Base-by-base conservation (phyloP, 1,284 basidiomycete genomes). In the Ganoderma lingzhi region DNA sequence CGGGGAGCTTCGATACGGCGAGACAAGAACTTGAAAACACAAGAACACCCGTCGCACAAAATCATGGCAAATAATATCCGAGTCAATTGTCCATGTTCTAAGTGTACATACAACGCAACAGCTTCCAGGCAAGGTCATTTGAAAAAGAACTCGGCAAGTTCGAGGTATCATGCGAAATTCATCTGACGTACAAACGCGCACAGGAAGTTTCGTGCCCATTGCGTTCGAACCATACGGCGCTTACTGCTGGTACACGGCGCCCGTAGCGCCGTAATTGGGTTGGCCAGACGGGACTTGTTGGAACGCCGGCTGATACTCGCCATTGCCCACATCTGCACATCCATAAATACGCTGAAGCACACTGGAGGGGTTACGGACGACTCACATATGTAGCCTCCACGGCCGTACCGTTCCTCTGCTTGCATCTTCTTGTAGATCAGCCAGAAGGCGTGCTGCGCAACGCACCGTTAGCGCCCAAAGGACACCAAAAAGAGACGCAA, bases 371-470 rank as follows among this genome's bases (percentile, higher is more conserved):
- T 15, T 19, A 17, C 4, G 30, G 28, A 62, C 15, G 48, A 82
- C 83, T 69, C 75, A 86, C 82, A 85, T 63, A 78, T 76, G 81
- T 85, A 89, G 44, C 86, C 85, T 37, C 84, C 84, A 8, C 77
- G 80, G 30, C 89, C 89, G 76, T 87, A 90, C 51, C 80, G 76
- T 77, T 90, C 88, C 74, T 90, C 88, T 0, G 89, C 89, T 73
- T 86, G 83, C 81, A 89, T 89, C 76, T 84, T 84, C 81, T 85
- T 86, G 80, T 87, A 86, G 66, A 87, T 87, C 68, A 87, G 76
- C 85, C 85, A 84, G 76, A 85, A 84, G 8, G 84, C 84, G 68
- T 85, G 83, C 83, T 85, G 64, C 14, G 45, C 32, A 60, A 28
- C 39, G 63, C 14, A n/a, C 4, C 8, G 42, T 5, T 12, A 60